Conservation (phyloP, 192 early-diverging fungal species). For the Phycomyces blakesleeanus region DNA sequence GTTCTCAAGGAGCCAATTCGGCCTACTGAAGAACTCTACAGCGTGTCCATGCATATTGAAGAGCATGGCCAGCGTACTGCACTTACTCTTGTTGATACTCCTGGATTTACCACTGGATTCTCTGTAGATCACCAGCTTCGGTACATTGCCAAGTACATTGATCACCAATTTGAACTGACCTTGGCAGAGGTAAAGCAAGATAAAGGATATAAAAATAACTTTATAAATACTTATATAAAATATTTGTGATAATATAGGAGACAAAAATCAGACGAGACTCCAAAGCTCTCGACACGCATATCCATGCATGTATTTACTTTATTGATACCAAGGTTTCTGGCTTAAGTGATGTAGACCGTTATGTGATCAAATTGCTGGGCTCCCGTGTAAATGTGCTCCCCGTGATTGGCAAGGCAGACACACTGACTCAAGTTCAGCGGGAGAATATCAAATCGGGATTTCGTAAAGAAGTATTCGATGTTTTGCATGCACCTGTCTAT, state of each 20-base stretch:
- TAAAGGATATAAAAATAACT: too few species aligned
- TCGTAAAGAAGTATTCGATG: conserved; percentile 64
- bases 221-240: background rate
- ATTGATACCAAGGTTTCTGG: conserved; percentile 66
- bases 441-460: conserved; percentile 66
- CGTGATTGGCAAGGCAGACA: conserved; percentile 79
- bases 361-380: conserved; percentile 67
- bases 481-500: conserved; percentile 78
- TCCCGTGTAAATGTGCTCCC: conserved; percentile 82
- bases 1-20: conserved; percentile 39
- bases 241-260: conserved; percentile 37
- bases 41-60: conserved; percentile 74
- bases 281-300: conserved; percentile 70
- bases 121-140: conserved; percentile 45
- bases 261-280: conserved; percentile 66
- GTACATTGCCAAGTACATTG: conserved; percentile 62
- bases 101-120: conserved; percentile 77
- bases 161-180: conserved; percentile 65
- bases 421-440: conserved; percentile 67
- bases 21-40: conserved; percentile 62
- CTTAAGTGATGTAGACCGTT: conserved; percentile 40
- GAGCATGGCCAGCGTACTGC: conserved; percentile 76
- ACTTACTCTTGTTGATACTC: conserved; percentile 82
- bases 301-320: conserved; percentile 89
- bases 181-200: conserved; percentile 59